These are phyloP conservation scores for Sphagnum tenellum DNA, from an alignment of 225 moss, liverwort and hornwort species.

Conservation along the genomic window DNA sequence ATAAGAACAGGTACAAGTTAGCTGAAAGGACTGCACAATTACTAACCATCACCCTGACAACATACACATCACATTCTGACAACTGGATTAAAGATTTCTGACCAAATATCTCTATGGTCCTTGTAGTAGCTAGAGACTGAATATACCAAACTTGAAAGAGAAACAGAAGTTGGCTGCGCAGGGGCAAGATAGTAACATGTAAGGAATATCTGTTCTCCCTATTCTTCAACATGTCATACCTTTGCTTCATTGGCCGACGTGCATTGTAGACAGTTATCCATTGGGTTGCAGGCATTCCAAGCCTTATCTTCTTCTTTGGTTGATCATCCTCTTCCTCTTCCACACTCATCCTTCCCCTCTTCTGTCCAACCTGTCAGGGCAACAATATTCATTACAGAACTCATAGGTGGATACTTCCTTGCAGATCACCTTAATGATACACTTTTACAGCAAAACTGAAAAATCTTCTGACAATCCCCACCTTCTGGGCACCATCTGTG, in stretches of 20 bases:
- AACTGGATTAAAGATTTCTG: too few species aligned
- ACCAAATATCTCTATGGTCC: too few species aligned
- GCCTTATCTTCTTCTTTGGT: constrained; percentile 54
- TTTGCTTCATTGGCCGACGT: constrained; percentile 58
- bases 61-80: too few species aligned
- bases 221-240: constrained; percentile 8
- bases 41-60: too few species aligned
- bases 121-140: too few species aligned
- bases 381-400: not conserved
- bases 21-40: too few species aligned
- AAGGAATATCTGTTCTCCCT: not conserved
- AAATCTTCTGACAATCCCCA: constrained; percentile 2
- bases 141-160: too few species aligned
- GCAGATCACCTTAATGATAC: too few species aligned
- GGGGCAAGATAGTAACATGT: not conserved
- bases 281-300: constrained; percentile 64
- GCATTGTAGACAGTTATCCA: constrained; percentile 66
- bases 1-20: too few species aligned
- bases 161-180: too few species aligned
- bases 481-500: constrained; percentile 58
- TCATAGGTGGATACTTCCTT: too few species aligned
- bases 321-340: constrained; percentile 63
- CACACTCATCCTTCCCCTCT: constrained; percentile 37
- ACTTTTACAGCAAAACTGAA: not conserved
- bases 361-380: constrained; percentile 40